Percentiles rank a stretch among this genome's conserved stretches.
Evolutionary conservation across 192 early-diverging fungal genomes (phyloP).

Genomic region (Pilaira anomala): DNA sequence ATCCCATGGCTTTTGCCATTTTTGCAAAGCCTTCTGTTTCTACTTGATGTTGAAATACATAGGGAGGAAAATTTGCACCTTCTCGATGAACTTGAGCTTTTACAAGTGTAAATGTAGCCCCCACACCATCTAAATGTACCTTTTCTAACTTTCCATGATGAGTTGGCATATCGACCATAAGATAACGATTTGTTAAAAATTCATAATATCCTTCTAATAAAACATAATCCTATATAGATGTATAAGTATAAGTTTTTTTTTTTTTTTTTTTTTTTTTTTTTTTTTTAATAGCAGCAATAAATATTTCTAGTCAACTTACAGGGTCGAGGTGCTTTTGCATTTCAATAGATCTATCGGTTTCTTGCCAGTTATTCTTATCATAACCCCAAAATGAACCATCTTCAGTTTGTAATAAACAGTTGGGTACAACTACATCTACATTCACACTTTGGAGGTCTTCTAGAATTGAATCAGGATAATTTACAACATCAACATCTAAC

Average conservation of each 20-base stretch:
- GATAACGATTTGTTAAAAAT: constrained; percentile 29
- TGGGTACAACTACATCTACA: constrained; percentile 58
- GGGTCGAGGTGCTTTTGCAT: constrained; percentile 37
- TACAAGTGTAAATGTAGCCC: constrained; percentile 58
- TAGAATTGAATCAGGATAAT: constrained; percentile 51
- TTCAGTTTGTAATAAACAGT: constrained; percentile 42
- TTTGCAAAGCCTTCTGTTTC: constrained; percentile 67
- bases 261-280: too few relatives aligned
- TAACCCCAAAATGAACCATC: constrained; percentile 42
- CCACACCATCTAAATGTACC: constrained; percentile 60
- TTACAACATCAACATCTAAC: constrained; percentile 59
- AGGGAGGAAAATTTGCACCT: constrained; percentile 56
- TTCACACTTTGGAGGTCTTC: constrained; percentile 52
- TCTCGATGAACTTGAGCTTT: constrained; percentile 55
- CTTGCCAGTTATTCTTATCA: constrained; percentile 61
- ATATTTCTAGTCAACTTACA: constrained; percentile 12
- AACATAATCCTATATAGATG: constrained; percentile 26
- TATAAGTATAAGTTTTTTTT: neutral
- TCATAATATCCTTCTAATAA: constrained; percentile 37
- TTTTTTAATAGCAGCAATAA: too few relatives aligned
- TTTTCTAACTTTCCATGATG: constrained; percentile 25
- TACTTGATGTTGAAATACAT: constrained; percentile 55
- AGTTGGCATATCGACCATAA: constrained; percentile 37
- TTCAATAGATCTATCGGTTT: constrained; percentile 43
- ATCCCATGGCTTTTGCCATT: constrained; percentile 57